Base-by-base conservation (phyloP, 2,329 filamentous ascomycete genomes). In the Neurospora sp. region DNA sequence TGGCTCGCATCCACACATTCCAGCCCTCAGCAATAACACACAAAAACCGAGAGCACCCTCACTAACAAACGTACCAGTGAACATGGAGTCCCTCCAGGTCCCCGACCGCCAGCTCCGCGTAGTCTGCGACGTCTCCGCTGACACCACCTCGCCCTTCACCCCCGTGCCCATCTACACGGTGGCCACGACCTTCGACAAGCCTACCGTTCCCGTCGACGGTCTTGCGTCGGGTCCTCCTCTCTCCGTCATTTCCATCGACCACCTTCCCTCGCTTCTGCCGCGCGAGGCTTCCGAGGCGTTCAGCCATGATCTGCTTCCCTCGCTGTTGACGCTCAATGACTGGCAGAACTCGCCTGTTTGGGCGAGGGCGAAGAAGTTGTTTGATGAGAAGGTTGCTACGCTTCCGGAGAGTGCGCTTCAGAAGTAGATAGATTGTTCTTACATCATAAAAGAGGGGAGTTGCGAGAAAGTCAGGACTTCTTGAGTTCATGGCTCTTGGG, bases 271-370 rank as follows among this genome's bases (percentile, higher is more conserved):
- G 68, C 86, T 97, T 74, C 84, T 98, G 43, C 92, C 95, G 1
- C 86, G 95, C 68, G 95, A 97, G 82, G 90, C 93, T 36, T 93
- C 89, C 62, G 93, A 97, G 82, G 90, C 79, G 23, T 97, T 97
- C 82, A 93, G 90, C 75, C 71, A 69, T 68, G 91, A 91, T 67
- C 83, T 97, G 74, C 83, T 97, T 76, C 93, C 93, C 23, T 91
- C 89, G 76, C 82, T 97, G 74, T 80, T 96, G 72, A 85, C 89
- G 72, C 85, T 97, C 72, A 93, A 96, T 80, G 87, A 96, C 78
- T 88, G 92, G 78, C 82, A 86, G 71, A 90, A 85, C 23, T 85
- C 89, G 36, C 85, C 86, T 13, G 94, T 97, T n/a, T 97, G 94
- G 94, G 84, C 87, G 69, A 87, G 92, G 71, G 94, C 94, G 0